Conservation (phyloP, 2,329 filamentous ascomycete species). For the Botryotinia calthae region DNA sequence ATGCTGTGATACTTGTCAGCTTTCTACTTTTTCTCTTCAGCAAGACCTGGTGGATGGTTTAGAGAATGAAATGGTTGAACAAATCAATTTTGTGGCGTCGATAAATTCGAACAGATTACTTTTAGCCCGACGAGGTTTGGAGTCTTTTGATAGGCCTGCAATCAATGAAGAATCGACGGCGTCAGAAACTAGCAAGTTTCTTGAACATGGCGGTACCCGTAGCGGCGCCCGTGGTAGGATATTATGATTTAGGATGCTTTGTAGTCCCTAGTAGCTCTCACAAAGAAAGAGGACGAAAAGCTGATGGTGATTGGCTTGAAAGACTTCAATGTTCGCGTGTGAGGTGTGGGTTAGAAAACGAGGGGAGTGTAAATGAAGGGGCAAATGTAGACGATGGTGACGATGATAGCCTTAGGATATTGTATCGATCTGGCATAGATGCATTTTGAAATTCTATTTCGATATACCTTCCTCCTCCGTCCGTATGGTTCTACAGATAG, state of each 20-base stretch:
- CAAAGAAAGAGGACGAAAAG: not conserved
- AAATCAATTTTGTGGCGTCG: slow-evolving; percentile 5
- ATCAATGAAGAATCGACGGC: not conserved
- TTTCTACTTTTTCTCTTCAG: not conserved
- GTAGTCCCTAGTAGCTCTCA: not conserved
- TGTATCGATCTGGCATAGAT: not conserved
- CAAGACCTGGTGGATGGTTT: not conserved
- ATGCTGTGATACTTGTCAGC: slow-evolving; percentile 4
- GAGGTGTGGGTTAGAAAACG: not conserved
- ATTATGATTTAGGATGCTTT: not conserved
- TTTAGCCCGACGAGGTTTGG: not conserved
- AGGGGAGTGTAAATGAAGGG: not conserved
- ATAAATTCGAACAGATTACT: not conserved
- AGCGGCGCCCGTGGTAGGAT: not conserved
- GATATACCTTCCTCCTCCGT: not conserved
- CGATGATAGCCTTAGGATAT: not conserved
- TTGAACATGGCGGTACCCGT: not conserved
- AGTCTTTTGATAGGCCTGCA: not conserved
- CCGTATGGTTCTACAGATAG: too few species aligned
- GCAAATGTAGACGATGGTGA: not conserved
- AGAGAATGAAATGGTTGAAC: not conserved
- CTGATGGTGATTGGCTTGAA: not conserved
- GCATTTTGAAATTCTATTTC: not conserved
- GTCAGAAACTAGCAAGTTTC: not conserved
- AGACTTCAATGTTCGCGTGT: not conserved